Percentiles rank a stretch among this genome's conserved stretches.
These are phyloP conservation scores for Phylloporus rhodoxanthus DNA, from an alignment of 768 basidiomycete species.

Conservation along the genomic window DNA sequence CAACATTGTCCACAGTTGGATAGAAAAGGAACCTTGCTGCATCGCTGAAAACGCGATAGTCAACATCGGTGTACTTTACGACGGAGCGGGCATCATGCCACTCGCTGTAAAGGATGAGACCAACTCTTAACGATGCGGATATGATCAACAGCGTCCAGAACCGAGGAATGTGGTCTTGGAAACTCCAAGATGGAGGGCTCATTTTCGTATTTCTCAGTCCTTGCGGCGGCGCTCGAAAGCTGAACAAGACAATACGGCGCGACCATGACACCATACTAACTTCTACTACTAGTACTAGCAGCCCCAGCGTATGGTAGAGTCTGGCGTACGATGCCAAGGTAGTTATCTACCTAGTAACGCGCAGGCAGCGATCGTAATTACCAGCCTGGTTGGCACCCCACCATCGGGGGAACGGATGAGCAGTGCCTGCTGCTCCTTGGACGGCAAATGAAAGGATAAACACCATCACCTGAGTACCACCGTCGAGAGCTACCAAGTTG, in stretches of 20 bases:
- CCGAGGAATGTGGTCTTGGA: slow-evolving; percentile 18
- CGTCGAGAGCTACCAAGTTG: slow-evolving; percentile 28
- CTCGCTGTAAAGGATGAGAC: slow-evolving; percentile 78
- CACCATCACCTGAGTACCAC: slow-evolving; percentile 46
- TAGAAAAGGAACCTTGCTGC: slow-evolving; percentile 67
- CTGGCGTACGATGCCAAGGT: not conserved
- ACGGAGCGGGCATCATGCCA: slow-evolving; percentile 80
- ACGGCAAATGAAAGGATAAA: slow-evolving; percentile 48
- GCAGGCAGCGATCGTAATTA: slow-evolving; percentile 29
- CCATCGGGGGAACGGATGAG: slow-evolving; percentile 51
- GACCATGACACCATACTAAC: too few species aligned
- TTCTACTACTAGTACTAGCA: too few species aligned
- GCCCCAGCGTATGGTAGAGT: too few species aligned
- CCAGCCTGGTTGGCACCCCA: slow-evolving; percentile 54
- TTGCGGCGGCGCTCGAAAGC: not conserved
- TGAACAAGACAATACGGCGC: too few species aligned
- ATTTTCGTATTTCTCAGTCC: not conserved
- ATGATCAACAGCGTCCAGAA: slow-evolving; percentile 50
- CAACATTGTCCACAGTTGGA: slow-evolving; percentile 45
- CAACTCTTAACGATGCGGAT: slow-evolving; percentile 56
- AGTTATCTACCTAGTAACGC: slow-evolving; percentile 8
- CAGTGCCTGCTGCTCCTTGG: slow-evolving; percentile 43
- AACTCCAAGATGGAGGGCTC: not conserved
- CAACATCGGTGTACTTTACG: slow-evolving; percentile 97
- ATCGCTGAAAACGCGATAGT: slow-evolving; percentile 93